Base-by-base conservation (phyloP, 2,329 filamentous ascomycete genomes). In the Epichloe elymi region DNA sequence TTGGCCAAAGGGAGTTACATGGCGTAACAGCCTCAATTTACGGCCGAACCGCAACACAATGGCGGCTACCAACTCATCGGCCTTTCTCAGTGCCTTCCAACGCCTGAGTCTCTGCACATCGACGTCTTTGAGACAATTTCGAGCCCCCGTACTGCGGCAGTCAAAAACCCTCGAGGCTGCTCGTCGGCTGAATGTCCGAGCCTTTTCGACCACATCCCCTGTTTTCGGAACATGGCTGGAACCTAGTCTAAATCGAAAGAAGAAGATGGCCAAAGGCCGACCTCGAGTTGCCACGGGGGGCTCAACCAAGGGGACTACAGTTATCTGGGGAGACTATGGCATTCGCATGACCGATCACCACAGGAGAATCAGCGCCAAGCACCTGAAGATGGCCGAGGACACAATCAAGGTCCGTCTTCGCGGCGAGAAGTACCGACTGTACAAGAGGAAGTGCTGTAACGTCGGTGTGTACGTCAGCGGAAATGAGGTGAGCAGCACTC, bases 281-380 rank as follows among this genome's bases (percentile, higher is more conserved):
- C 85, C 87, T 47, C 82, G 88, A 60, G 89, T 97, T 46, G 80
- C 87, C 23, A 98, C 90, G 0, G 93, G 93, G 93, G 93, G 93
- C 54, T 94, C 87, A 51, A 83, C 79, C 37, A 89, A 94, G 66
- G 93, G 93, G 59, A 98, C 93, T 37, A 97, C 91, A 0, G 86
- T 98, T 19, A 82, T 94, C 52, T 97, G 89, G 88, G 93, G 93
- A 51, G 90, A 97, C 67, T 98, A 90, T 65, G 93, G 93, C 8
- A 73, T 98, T 59, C 86, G 93, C 52, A 93, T 98, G 83, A 82
- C 77, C 56, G 93, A 98, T 69, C 87, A 95, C 67, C 86, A 96
- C 70, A 86, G 93, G 52, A 82, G 93, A 62, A 87, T 98, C 65
- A 88, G 85, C 58, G 87, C 93, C 23, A 74, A 81, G 57, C 87